Evolutionary conservation across 2,329 filamentous ascomycete genomes (phyloP).

Genomic region (Mariannaea elegans): DNA sequence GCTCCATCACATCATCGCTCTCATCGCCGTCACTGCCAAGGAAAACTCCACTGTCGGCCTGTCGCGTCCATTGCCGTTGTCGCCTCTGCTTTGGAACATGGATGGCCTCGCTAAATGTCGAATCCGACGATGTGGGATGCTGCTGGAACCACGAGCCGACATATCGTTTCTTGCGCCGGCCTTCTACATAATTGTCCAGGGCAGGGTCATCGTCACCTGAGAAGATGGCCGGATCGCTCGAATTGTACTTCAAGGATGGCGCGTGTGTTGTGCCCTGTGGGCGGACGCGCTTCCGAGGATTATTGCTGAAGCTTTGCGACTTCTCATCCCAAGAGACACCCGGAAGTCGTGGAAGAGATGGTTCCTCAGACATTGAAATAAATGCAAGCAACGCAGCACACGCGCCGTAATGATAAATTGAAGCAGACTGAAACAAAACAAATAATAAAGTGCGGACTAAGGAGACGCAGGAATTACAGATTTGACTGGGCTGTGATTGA

Average conservation of each 20-base stretch:
- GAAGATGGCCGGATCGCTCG: slow-evolving; percentile 76
- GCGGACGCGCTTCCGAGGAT: slow-evolving; percentile 51
- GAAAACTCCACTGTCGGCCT: slow-evolving; percentile 75
- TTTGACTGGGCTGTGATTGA: slow-evolving; percentile 12
- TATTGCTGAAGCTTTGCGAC: slow-evolving; percentile 50
- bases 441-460: not conserved
- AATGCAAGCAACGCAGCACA: not conserved
- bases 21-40: slow-evolving; percentile 69
- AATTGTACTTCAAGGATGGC: slow-evolving; percentile 57
- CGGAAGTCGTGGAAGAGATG: slow-evolving; percentile 51
- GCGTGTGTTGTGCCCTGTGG: slow-evolving; percentile 38
- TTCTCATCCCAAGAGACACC: slow-evolving; percentile 50
- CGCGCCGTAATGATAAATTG: not conserved
- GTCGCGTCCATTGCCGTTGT: slow-evolving; percentile 62
- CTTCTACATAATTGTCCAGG: slow-evolving; percentile 69
- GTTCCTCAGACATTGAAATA: slow-evolving; percentile 51
- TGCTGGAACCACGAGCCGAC: slow-evolving; percentile 75
- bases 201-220: slow-evolving; percentile 77
- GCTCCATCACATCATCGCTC: slow-evolving; percentile 50
- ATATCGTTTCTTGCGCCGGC: slow-evolving; percentile 68
- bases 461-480: slow-evolving; percentile 5
- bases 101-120: slow-evolving; percentile 53
- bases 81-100: slow-evolving; percentile 55
- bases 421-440: not conserved
- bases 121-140: slow-evolving; percentile 60